These are phyloP conservation scores for Calonectria ilicicola DNA, from an alignment of 2,329 filamentous ascomycete genomes.

Conservation along the genomic window DNA sequence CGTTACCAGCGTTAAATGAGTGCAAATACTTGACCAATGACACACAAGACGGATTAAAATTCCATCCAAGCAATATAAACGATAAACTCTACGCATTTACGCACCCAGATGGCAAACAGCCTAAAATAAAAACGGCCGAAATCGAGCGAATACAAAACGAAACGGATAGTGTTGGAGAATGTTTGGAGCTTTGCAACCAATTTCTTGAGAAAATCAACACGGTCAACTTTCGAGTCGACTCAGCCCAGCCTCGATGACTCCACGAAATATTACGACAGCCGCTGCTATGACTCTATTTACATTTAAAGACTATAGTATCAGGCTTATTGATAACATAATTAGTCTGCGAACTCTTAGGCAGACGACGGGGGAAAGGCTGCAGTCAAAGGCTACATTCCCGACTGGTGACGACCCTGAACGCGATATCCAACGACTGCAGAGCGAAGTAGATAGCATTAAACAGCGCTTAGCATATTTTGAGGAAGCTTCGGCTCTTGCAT, in stretches of 20 bases:
- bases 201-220: constrained; percentile 9
- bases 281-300: not conserved
- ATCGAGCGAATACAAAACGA: not conserved
- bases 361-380: not conserved
- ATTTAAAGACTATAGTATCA: not conserved
- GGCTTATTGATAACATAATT: not conserved
- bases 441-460: not conserved
- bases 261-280: not conserved
- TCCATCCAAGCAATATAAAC: constrained; percentile 2
- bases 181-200: not conserved
- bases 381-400: not conserved
- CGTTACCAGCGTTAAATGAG: constrained; percentile 4
- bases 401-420: not conserved
- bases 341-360: not conserved
- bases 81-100: not conserved
- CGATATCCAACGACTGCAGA: not conserved
- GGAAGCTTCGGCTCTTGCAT: not conserved
- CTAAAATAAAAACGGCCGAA: not conserved
- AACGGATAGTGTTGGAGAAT: not conserved
- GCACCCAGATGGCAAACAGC: not conserved
- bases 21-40: constrained; percentile 15
- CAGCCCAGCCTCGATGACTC: not conserved
- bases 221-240: not conserved
- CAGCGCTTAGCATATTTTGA: constrained; percentile 6
- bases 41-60: not conserved